A percentile compares a stretch with the other conserved stretches of the same genome.
phyloP scores from a whole-genome alignment of 352 stramenopile genomes.

The Phytophthora parvispora region DNA sequence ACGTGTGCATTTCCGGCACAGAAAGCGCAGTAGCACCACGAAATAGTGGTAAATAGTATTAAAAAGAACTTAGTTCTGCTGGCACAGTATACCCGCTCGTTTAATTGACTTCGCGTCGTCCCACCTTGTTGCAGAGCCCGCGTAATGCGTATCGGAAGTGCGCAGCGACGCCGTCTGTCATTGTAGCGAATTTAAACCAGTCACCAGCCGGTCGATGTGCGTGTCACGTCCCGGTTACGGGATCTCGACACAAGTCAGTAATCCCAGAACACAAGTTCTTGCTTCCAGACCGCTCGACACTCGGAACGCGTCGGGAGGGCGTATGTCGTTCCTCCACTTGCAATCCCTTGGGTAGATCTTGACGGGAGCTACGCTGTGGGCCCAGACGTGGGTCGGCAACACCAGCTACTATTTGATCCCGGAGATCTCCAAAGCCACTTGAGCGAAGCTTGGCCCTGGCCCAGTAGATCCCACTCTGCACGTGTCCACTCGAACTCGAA shows the following conservation, averaged over 20 bases:
- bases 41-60: background rate
- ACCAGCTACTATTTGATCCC: background rate
- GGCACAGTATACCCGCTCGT: background rate
- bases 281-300: too few species aligned
- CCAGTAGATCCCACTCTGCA: background rate
- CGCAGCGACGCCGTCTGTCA: background rate
- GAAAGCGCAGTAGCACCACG: slow-evolving; percentile 1
- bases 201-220: background rate
- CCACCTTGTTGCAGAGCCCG: background rate
- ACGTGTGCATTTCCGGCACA: slow-evolving; percentile 1
- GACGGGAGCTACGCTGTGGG: background rate
- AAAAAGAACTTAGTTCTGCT: background rate
- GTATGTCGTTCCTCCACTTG: too few species aligned
- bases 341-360: too few species aligned
- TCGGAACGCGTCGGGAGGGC: too few species aligned
- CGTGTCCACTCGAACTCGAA: background rate
- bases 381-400: background rate
- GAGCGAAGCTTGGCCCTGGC: background rate
- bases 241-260: background rate
- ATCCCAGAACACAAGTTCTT: too few species aligned
- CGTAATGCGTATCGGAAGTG: too few species aligned
- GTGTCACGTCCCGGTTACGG: background rate
- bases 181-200: background rate
- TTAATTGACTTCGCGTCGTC: background rate
- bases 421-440: background rate